Base-by-base conservation (phyloP, 306 rosid genomes). In the Heteromeles arbutifolia region DNA sequence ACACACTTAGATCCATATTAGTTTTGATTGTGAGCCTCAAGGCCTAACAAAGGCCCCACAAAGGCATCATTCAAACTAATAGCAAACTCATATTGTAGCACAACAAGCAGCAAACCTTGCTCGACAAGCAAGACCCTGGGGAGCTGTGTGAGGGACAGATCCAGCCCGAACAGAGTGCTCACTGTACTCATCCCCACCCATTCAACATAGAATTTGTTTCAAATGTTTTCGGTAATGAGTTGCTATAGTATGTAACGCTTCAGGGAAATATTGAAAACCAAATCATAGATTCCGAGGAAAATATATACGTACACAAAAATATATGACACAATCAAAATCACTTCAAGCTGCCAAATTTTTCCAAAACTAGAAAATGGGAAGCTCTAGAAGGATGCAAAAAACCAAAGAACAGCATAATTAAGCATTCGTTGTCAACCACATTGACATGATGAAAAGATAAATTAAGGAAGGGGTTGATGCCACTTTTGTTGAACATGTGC, bases 291-390 rank as follows among this genome's bases (percentile, higher is more conserved):
- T 61, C 64, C 21, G 22, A 69, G 25, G n/a, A 25, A 73, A 41
- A 39, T 37, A 12, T 29, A 15, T 4, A 41, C n/a, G 14, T 9
- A 1, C 31, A 9, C 45, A 65, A 59, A 41, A 61, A 69, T n/a
- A 26, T 28, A 3, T 24, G 22, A 43, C 13, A 48, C 22, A 58
- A 28, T 17, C 72, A 54, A 62, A 68, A 34, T 74, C 72, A n/a
- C 54, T 44, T 37, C 67, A 54, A 65, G 77, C 45, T 61, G 8
- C 2, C 37, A 57, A 65, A 63, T 45, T 67, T 52, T 75, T 67
- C 82, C 18, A 56, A 71, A 85, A 67, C 58, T 21, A 84, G 86
- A 10, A 79, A 81, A 22, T 28, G 31, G 73, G 59, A 79, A 81
- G 83, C 87, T 50, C 58, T 75, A 18, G 2, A 68, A 41, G 21